These are phyloP conservation scores for Ogataea pignaliae DNA, from an alignment of 805 yeast species.

Conservation along the genomic window DNA sequence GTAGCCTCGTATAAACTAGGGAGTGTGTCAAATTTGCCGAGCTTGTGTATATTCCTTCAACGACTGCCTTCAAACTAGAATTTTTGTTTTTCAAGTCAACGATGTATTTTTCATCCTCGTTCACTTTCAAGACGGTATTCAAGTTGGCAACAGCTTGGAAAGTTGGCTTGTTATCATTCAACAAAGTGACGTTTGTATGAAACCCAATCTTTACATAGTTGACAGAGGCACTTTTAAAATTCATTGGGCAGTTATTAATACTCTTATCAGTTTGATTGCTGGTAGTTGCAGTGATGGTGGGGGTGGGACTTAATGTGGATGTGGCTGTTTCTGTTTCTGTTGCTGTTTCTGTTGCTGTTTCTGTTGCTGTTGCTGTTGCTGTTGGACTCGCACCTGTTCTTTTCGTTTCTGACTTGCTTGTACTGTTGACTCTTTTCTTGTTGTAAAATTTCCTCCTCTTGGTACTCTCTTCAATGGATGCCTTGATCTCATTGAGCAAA, in stretches of 20 bases:
- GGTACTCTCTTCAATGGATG: conserved; percentile 21
- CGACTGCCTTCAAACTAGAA: conserved; percentile 13
- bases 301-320: too few species aligned
- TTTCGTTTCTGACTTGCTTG: conserved; percentile 8
- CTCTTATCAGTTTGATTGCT: conserved; percentile 4
- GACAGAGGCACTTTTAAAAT: too few species aligned
- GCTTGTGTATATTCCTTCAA: conserved; percentile 20
- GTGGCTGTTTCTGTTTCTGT: conserved; percentile 7
- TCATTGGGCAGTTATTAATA: too few species aligned
- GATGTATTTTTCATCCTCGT: conserved; percentile 24
- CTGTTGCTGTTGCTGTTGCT: not conserved
- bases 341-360: conserved; percentile 4
- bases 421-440: conserved; percentile 22
- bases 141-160: conserved; percentile 20
- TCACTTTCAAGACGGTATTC: conserved; percentile 15
- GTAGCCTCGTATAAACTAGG: conserved; percentile 23
- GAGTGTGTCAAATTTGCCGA: conserved; percentile 19
- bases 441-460: conserved; percentile 25
- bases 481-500: conserved; percentile 16
- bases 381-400: conserved; percentile 3
- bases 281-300: not conserved
- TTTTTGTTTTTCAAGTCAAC: conserved; percentile 15
- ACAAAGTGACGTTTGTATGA: conserved; percentile 5
- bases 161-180: not conserved
- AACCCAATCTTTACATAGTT: conserved; percentile 15